Evolutionary conservation across 805 yeast species (phyloP).

Genomic region (Wickerhamiella musiphila): DNA sequence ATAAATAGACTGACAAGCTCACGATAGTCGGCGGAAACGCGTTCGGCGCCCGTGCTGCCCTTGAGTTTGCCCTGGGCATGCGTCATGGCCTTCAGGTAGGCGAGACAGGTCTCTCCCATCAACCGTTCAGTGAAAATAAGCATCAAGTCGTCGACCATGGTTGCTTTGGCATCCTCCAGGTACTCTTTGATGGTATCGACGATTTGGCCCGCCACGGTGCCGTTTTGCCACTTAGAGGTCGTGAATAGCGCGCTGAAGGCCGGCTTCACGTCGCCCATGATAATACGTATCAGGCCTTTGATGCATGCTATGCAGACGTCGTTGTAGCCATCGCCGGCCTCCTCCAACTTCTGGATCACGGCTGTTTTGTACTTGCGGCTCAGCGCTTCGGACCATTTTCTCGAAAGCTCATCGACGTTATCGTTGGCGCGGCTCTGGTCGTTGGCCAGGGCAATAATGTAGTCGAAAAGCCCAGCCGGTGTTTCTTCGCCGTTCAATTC

Average conservation of each 20-base stretch:
- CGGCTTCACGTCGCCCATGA: conserved; percentile 51
- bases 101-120: conserved; percentile 33
- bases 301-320: conserved; percentile 53
- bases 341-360: conserved; percentile 40
- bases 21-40: conserved; percentile 45
- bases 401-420: conserved; percentile 51
- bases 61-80: conserved; percentile 27
- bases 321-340: conserved; percentile 64
- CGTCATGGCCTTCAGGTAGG: conserved; percentile 31
- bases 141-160: conserved; percentile 35
- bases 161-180: conserved; percentile 41
- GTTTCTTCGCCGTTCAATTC: conserved; percentile 27
- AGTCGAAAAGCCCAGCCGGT: conserved; percentile 67
- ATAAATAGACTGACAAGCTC: conserved; percentile 36
- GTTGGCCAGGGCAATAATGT: conserved; percentile 66
- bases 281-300: conserved; percentile 36
- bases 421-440: conserved; percentile 64
- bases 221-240: conserved; percentile 52
- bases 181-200: conserved; percentile 64
- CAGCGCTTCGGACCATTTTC: conserved; percentile 46
- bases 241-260: conserved; percentile 43
- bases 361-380: conserved; percentile 42
- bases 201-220: conserved; percentile 39
- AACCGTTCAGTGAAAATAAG: conserved; percentile 37
- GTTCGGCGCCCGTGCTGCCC: conserved; percentile 26